A percentile compares a stretch with the other conserved stretches of the same genome.
These are phyloP conservation scores for Ballota nigra DNA, from an alignment of 257 asterid genomes.

Conservation along the genomic window DNA sequence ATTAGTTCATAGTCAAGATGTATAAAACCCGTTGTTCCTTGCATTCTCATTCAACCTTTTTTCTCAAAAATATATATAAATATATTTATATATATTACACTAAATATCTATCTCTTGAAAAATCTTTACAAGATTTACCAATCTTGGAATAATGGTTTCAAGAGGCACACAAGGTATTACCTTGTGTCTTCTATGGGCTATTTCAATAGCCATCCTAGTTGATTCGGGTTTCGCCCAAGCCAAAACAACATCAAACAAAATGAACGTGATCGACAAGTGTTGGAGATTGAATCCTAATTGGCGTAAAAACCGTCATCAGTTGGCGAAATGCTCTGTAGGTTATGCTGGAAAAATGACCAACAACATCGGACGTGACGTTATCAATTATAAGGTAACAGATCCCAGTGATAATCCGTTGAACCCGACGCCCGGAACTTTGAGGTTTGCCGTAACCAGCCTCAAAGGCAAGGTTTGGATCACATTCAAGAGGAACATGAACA, in stretches of 20 bases:
- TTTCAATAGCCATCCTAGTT: slow-evolving; percentile 26
- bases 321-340: slow-evolving; percentile 75
- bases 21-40: slow-evolving; percentile 27
- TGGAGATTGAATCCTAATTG: slow-evolving; percentile 63
- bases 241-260: slow-evolving; percentile 7
- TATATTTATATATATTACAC: neutral
- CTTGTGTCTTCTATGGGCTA: slow-evolving; percentile 28
- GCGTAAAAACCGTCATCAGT: slow-evolving; percentile 50
- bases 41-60: slow-evolving; percentile 8
- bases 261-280: slow-evolving; percentile 67
- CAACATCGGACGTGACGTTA: slow-evolving; percentile 43
- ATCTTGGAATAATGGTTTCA: slow-evolving; percentile 23
- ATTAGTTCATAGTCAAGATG: slow-evolving; percentile 17
- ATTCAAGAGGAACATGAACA: slow-evolving; percentile 60
- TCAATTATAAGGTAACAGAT: slow-evolving; percentile 50
- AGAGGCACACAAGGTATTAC: slow-evolving; percentile 29
- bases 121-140: neutral
- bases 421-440: slow-evolving; percentile 70
- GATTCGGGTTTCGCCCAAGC: slow-evolving; percentile 22
- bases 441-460: slow-evolving; percentile 54
- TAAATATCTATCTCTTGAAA: neutral
- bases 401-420: slow-evolving; percentile 54
- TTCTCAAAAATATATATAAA: slow-evolving; percentile 3
- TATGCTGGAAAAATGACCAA: slow-evolving; percentile 66
- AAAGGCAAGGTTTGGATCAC: slow-evolving; percentile 78